Base-by-base conservation (phyloP, 345 rosid genomes). In the Boechera retrofracta region DNA sequence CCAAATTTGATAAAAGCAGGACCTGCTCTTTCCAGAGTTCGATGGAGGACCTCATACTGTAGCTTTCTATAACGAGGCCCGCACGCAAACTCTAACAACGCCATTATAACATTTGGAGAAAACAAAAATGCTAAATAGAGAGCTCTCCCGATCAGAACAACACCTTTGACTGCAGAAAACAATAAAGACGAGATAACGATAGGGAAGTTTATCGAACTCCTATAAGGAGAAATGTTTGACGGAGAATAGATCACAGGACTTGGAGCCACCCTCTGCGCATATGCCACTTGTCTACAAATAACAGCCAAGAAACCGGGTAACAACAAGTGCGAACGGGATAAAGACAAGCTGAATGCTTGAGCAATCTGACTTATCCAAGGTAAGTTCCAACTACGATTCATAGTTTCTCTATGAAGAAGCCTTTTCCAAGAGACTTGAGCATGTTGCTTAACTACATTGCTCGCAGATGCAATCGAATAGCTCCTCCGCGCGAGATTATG, bases 1-100 rank as follows among this genome's bases (percentile, higher is more conserved):
- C 99, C 99, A 91, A 97, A 93, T 77, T 96, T 96, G 76, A 96
- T 96, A 72, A 96, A 93, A 38, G 99, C 99, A 60, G 99, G 99
- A 67, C 99, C 99, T 35, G 98, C 98, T 59, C 4, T 80, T 67
- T 89, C 98, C 72, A 96, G 80, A 7, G 97, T 88, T 13, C 87
- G 85, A 77, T 76, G 98, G 44, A 96, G 89, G 68, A 93, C 81
- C 76, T 80, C 87, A 74, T 87, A 90, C 91, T 89, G 88, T 31
- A 80, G 1, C 35, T 86, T 85, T 74, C 98, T 86, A 65, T 81
- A 93, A 10, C 78, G 69, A 24, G 88, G 69, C 47, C 98, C 98
- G 49, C 80, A 88, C 10, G 15, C 4, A 53, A 84, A 88, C 1
- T 80, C 94, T 64, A 91, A 89, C 33, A 97, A 90, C 2, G 93